phyloP scores from a whole-genome alignment of 2,329 filamentous ascomycete species.

The Pseudogymnoascus sp. region DNA sequence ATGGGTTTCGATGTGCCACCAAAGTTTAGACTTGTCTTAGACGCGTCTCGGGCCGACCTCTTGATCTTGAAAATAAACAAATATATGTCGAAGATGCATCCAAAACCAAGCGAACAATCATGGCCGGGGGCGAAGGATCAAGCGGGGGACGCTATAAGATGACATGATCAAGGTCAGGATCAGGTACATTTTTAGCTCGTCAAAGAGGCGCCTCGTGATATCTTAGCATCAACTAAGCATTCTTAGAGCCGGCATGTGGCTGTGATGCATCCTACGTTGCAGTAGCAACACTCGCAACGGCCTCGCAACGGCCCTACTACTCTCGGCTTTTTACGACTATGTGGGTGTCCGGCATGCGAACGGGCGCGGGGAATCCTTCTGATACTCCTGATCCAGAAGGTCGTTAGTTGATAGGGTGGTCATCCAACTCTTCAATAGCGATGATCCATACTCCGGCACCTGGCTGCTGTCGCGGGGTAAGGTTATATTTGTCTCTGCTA shows the following conservation, averaged over 20 bases:
- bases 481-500: neutral
- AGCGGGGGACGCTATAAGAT: neutral
- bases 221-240: neutral
- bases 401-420: neutral
- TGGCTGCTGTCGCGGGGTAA: neutral
- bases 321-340: neutral
- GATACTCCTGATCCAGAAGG: conserved; percentile 1
- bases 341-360: neutral
- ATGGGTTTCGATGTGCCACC: neutral
- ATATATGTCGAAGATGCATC: neutral
- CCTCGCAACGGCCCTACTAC: neutral
- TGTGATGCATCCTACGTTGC: neutral
- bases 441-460: neutral
- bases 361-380: neutral
- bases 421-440: neutral
- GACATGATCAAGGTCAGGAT: neutral
- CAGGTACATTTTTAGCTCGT: neutral
- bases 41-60: neutral
- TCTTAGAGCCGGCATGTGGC: neutral
- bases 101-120: neutral
- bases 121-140: neutral
- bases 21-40: neutral
- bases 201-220: neutral
- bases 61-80: neutral
- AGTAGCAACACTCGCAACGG: neutral